Evolutionary conservation across 2,329 filamentous ascomycete species (phyloP).

Genomic region (Botrytis squamosa): DNA sequence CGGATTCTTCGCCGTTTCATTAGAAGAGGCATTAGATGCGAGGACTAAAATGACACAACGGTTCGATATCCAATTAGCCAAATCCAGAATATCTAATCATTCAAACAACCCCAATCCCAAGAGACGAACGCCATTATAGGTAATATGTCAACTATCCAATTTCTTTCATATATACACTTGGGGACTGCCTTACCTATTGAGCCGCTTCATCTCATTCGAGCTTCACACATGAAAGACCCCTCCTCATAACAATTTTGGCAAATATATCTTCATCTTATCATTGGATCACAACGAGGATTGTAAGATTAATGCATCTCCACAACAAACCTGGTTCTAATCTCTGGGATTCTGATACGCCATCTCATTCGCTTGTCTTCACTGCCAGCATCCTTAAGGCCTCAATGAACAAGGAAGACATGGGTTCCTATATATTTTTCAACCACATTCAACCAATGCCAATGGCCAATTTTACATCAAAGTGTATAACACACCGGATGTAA

Average conservation of each 20-base stretch:
- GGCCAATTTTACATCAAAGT: background rate
- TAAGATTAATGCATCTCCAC: constrained; percentile 18
- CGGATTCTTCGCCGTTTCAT: background rate
- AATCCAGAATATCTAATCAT: background rate
- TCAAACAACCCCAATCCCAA: background rate
- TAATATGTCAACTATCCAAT: background rate
- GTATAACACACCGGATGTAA: background rate
- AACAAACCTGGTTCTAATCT: background rate
- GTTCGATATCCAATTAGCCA: background rate
- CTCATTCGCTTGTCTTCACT: constrained; percentile 10
- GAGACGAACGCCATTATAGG: background rate
- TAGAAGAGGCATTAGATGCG: background rate
- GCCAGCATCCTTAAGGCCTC: background rate
- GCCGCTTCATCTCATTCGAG: background rate
- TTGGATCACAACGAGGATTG: background rate
- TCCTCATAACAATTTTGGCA: constrained; percentile 5
- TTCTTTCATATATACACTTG: background rate
- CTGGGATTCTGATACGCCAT: constrained; percentile 7
- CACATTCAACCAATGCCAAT: background rate
- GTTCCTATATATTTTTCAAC: background rate
- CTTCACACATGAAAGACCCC: background rate
- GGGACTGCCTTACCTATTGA: background rate
- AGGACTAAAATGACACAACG: background rate
- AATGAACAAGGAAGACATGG: background rate
- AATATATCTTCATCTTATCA: constrained; percentile 15